Conservation (phyloP, 306 rosid genomes). For the Trifolium fragiferum region DNA sequence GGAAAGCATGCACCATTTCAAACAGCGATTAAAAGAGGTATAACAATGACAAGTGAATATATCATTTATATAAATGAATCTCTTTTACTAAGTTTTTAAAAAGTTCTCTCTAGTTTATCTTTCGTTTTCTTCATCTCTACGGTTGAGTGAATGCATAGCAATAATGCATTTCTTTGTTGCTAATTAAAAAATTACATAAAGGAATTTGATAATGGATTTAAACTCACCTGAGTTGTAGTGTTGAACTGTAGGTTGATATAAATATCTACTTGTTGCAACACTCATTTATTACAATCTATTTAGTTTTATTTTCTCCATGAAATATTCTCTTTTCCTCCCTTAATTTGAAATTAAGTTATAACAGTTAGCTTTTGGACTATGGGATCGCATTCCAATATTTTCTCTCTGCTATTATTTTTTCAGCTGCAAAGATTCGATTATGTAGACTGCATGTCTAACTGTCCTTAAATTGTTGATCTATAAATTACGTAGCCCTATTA, state of each 20-base stretch:
- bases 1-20: constrained; percentile 62
- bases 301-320: constrained; percentile 20
- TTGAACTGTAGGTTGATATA: background rate
- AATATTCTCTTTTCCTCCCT: background rate
- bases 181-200: background rate
- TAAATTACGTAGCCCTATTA: background rate
- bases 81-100: background rate
- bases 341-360: background rate
- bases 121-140: background rate
- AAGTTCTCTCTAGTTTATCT: background rate
- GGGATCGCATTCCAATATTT: background rate
- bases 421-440: constrained; percentile 20
- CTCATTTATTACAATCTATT: constrained; percentile 14
- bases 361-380: background rate
- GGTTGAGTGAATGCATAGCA: background rate
- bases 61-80: constrained; percentile 18
- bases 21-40: constrained; percentile 65
- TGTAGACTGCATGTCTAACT: constrained; percentile 21
- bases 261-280: background rate
- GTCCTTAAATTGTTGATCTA: constrained; percentile 23
- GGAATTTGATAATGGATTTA: background rate
- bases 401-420: constrained; percentile 20
- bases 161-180: background rate
- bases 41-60: constrained; percentile 22
- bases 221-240: background rate